A percentile compares a stretch with the other conserved stretches of the same genome.
These are phyloP conservation scores for Phytophthora sansomeana DNA, from an alignment of 352 stramenopile species.

Conservation along the genomic window DNA sequence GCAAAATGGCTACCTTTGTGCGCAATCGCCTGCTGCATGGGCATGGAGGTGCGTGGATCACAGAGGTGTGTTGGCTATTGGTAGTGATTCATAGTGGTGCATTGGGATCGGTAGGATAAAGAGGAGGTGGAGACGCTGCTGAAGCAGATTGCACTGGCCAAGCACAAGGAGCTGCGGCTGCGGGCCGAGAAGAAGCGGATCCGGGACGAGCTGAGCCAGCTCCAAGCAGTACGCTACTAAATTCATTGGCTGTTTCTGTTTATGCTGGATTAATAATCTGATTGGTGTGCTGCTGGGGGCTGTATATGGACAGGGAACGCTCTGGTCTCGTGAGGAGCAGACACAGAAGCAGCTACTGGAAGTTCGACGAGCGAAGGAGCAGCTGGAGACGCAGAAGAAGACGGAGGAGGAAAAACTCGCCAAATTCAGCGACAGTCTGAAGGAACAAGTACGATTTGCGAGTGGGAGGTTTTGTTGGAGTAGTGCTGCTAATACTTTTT, in stretches of 20 bases:
- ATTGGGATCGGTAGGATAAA: conserved; percentile 29
- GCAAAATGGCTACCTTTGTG: conserved; percentile 19
- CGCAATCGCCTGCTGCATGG: neutral
- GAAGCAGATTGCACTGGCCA: conserved; percentile 55
- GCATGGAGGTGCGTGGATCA: conserved; percentile 12
- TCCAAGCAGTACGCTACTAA: conserved; percentile 45
- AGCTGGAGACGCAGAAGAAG: conserved; percentile 41
- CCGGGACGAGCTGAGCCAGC: conserved; percentile 54
- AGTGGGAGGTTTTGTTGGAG: neutral
- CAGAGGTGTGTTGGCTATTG: conserved; percentile 2
- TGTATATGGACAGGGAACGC: conserved; percentile 32
- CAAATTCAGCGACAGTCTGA: conserved; percentile 43
- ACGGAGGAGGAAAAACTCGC: conserved; percentile 42
- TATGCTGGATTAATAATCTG: neutral
- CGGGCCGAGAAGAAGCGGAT: conserved; percentile 74
- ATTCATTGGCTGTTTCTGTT: neutral
- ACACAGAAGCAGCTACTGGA: conserved; percentile 52
- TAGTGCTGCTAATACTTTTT: neutral
- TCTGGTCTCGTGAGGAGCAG: conserved; percentile 59
- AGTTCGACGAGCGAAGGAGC: conserved; percentile 43
- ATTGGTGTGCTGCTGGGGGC: neutral
- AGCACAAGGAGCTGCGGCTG: conserved; percentile 73
- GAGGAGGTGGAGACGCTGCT: conserved; percentile 68
- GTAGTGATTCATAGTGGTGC: neutral
- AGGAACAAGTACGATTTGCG: conserved; percentile 26